phyloP scores from a whole-genome alignment of 83 land plant species.

The Picea abies region DNA sequence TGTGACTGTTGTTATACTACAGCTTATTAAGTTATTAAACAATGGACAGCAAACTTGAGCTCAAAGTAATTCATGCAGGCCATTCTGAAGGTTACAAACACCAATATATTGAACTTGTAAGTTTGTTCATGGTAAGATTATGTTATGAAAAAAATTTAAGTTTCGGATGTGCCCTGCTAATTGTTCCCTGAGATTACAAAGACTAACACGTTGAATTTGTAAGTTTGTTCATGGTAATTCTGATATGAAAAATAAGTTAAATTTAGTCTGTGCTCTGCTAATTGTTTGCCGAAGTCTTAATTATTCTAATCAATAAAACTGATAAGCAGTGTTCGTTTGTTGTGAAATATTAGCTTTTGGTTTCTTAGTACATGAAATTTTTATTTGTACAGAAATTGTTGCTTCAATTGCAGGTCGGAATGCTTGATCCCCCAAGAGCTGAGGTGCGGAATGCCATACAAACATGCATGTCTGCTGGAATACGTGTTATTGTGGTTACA shows the following conservation, averaged over 20 bases:
- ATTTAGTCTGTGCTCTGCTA: background rate
- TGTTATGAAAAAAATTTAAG: background rate
- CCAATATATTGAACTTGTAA: no score
- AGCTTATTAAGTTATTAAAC: no score
- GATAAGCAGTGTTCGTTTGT: background rate
- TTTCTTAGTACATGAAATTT: background rate
- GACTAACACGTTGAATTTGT: no score
- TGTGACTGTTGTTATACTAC: no score
- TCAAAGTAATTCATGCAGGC: no score
- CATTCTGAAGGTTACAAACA: no score
- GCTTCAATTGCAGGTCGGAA: slow-evolving; percentile 70
- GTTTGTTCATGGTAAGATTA: no score
- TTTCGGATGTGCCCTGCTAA: background rate
- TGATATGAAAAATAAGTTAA: background rate
- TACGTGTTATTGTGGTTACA: slow-evolving; percentile 96
- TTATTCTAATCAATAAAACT: background rate
- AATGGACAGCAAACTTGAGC: no score
- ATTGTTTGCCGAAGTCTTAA: background rate
- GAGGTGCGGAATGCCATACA: slow-evolving; percentile 88
- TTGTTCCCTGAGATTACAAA: background rate
- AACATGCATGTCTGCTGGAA: slow-evolving; percentile 95
- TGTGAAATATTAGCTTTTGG: background rate
- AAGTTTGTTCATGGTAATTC: no score
- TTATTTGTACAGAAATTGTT: background rate
- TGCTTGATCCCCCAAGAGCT: slow-evolving; percentile 97